Evolutionary conservation across 2,329 filamentous ascomycete species (phyloP).

Genomic region (Aspergillus pseudoviridinutans): DNA sequence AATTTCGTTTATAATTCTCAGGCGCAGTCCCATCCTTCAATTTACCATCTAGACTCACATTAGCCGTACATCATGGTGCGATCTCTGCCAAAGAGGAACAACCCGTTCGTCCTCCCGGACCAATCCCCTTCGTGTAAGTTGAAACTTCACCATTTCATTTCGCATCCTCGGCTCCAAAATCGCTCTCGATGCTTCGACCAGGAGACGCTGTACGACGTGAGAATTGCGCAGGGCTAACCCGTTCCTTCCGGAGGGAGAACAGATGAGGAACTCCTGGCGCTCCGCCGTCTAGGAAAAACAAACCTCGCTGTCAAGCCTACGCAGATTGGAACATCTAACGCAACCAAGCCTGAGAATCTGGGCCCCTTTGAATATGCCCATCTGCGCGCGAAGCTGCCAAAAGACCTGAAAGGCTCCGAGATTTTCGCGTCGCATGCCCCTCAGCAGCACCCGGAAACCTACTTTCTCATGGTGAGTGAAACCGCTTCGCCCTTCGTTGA

Average conservation of each 20-base stretch:
- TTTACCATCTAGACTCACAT: constrained; percentile 2
- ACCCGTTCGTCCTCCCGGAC: constrained; percentile 44
- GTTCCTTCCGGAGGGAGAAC: constrained; percentile 7
- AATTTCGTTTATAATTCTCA: constrained; percentile 4
- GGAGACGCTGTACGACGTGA: not conserved
- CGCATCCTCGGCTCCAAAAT: constrained; percentile 15
- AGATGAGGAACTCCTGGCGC: constrained; percentile 73
- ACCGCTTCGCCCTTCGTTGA: not conserved
- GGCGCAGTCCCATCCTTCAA: constrained; percentile 7
- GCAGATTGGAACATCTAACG: constrained; percentile 65
- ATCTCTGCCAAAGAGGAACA: constrained; percentile 43
- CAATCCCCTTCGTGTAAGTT: constrained; percentile 44
- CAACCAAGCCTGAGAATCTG: constrained; percentile 68
- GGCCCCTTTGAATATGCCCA: constrained; percentile 95
- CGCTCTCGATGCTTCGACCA: constrained; percentile 4
- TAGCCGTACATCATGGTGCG: constrained; percentile 35
- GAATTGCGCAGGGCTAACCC: constrained; percentile 13
- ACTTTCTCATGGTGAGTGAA: constrained; percentile 78
- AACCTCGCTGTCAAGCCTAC: constrained; percentile 80
- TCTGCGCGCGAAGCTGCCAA: constrained; percentile 84
- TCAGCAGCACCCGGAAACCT: constrained; percentile 70
- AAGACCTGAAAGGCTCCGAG: constrained; percentile 79
- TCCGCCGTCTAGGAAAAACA: constrained; percentile 88
- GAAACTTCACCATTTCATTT: constrained; percentile 1
- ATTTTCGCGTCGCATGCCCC: constrained; percentile 76